Evolutionary conservation across 305 asterid genomes (phyloP).

Genomic region (Fraxinus dipetala): DNA sequence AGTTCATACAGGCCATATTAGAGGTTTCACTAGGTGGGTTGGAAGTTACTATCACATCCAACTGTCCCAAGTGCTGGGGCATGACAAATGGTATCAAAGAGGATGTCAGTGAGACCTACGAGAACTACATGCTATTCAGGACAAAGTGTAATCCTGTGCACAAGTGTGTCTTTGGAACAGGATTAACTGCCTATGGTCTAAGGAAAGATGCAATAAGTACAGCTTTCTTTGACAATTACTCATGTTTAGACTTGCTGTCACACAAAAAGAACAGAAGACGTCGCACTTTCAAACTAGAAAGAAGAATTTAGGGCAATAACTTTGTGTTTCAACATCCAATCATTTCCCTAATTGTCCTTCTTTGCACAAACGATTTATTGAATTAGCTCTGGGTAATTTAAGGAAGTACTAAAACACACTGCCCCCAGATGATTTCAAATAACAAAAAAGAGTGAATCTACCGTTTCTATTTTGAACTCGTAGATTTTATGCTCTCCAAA

Average conservation of each 20-base stretch:
- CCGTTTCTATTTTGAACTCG: neutral
- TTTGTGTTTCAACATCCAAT: neutral
- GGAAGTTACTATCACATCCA: neutral
- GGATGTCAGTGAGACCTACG: neutral
- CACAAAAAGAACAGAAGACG: neutral
- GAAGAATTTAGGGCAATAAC: neutral
- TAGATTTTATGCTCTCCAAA: neutral
- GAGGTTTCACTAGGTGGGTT: neutral
- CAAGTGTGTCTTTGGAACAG: neutral
- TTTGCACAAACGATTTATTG: neutral
- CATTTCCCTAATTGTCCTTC: neutral
- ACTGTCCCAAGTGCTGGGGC: neutral
- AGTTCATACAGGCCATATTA: neutral
- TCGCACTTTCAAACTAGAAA: neutral
- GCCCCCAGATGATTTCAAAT: neutral
- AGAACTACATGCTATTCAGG: neutral
- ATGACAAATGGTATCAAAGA: neutral
- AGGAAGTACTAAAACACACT: neutral
- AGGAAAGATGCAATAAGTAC: neutral
- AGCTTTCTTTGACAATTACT: neutral
- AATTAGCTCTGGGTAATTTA: neutral
- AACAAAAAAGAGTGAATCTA: neutral
- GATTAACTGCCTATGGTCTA: neutral
- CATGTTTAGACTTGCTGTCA: neutral
- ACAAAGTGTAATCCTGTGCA: neutral